phyloP scores from a whole-genome alignment of 805 yeast genomes.

The Wickerhamomyces xylosicus region DNA sequence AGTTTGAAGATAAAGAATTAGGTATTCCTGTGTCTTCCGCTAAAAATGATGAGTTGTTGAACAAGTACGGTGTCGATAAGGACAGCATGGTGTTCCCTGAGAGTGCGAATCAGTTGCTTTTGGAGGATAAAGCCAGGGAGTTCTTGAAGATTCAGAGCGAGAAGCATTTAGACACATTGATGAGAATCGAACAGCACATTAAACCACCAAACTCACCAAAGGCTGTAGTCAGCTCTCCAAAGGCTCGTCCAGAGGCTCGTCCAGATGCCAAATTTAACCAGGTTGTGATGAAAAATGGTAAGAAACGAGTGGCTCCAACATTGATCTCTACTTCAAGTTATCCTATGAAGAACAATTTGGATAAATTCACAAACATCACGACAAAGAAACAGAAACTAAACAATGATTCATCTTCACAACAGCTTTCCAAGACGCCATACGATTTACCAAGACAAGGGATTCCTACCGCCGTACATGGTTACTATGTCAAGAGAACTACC shows the following conservation, averaged over 20 bases:
- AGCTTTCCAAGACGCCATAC: conserved; percentile 35
- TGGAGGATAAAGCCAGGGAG: conserved; percentile 55
- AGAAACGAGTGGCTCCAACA: conserved; percentile 65
- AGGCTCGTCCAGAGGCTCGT: background rate
- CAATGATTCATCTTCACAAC: conserved; percentile 1
- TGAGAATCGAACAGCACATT: conserved; percentile 22
- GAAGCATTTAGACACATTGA: conserved; percentile 30
- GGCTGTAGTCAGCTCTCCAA: background rate
- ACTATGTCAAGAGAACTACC: conserved; percentile 24
- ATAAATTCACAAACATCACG: conserved; percentile 9
- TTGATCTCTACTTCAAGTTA: conserved; percentile 38
- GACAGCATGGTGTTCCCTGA: conserved; percentile 84
- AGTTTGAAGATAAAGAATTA: conserved; percentile 54
- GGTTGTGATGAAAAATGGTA: conserved; percentile 64
- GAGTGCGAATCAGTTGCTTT: conserved; percentile 61
- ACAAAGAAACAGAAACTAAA: conserved; percentile 5
- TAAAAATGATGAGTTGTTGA: conserved; percentile 56
- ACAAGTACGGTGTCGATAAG: conserved; percentile 80
- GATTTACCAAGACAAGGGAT: conserved; percentile 54
- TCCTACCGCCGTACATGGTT: conserved; percentile 53
- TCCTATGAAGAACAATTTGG: conserved; percentile 8
- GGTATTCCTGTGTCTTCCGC: conserved; percentile 57
- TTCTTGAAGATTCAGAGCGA: conserved; percentile 21
- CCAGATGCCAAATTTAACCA: conserved; percentile 24
- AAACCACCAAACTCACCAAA: background rate